Percentiles rank a stretch among this genome's conserved stretches.
Evolutionary conservation across 768 basidiomycete genomes (phyloP).

Genomic region (Phylloporus sp.): DNA sequence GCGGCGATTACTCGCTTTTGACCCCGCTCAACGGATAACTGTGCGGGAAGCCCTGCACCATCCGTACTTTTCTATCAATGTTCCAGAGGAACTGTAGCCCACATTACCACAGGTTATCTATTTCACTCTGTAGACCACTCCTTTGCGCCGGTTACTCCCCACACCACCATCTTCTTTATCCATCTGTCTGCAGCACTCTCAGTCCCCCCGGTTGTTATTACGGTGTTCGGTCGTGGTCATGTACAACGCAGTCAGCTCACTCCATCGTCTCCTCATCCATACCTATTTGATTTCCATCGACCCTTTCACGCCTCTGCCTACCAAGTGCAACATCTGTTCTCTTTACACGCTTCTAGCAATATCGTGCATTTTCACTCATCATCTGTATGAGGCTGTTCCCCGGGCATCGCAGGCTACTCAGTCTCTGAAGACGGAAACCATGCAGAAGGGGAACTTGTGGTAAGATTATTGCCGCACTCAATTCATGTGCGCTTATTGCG

Average conservation of each 20-base stretch:
- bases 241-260: conserved; percentile 33
- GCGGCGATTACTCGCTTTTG: conserved; percentile 80
- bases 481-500: conserved; percentile 2
- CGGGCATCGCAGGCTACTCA: too few relatives aligned
- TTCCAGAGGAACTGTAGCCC: conserved; percentile 63
- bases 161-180: conserved; percentile 20
- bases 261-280: conserved; percentile 25
- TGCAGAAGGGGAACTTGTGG: conserved; percentile 7
- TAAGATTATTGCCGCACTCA: conserved; percentile 3
- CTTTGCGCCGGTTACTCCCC: conserved; percentile 21
- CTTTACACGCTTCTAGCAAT: conserved; percentile 25
- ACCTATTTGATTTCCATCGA: conserved; percentile 26
- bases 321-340: conserved; percentile 29
- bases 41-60: conserved; percentile 86
- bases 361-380: conserved; percentile 27
- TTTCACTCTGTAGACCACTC: conserved; percentile 31
- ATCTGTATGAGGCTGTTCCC: conserved; percentile 15
- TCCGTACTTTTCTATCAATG: conserved; percentile 72
- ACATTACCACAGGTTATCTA: conserved; percentile 32
- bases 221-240: conserved; percentile 34
- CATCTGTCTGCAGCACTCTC: conserved; percentile 22
- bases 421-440: conserved; percentile 7
- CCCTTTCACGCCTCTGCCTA: conserved; percentile 16
- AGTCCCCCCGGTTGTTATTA: conserved; percentile 31
- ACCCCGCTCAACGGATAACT: conserved; percentile 81